Percentiles rank a stretch among this genome's conserved stretches.
phyloP scores from a whole-genome alignment of 176 grass and related monocot species.

The Ensete glaucum region DNA sequence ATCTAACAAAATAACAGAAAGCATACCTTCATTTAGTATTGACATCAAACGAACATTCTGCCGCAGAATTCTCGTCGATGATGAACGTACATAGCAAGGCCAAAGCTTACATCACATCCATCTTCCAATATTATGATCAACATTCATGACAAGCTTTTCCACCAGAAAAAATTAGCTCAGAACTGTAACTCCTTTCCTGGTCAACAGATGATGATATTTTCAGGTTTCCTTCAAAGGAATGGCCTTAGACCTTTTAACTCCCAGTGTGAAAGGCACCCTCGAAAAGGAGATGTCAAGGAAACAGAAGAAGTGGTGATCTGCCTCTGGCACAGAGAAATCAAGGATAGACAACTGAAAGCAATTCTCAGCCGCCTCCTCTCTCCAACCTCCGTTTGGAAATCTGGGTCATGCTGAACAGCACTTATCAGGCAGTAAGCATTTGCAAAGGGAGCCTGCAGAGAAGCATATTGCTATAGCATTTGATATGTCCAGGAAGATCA shows the following conservation, averaged over 20 bases:
- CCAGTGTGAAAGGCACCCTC: conserved; percentile 29
- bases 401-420: conserved; percentile 58
- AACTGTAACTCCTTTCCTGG: neutral
- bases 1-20: neutral
- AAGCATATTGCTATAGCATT: neutral
- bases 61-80: neutral
- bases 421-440: conserved; percentile 76
- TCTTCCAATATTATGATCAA: neutral
- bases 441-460: conserved; percentile 72
- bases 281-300: conserved; percentile 41
- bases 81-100: neutral
- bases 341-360: conserved; percentile 81
- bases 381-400: conserved; percentile 50
- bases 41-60: neutral
- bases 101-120: neutral
- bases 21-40: neutral
- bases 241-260: conserved; percentile 30
- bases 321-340: conserved; percentile 58
- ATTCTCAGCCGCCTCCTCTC: conserved; percentile 64
- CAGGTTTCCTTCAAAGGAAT: conserved; percentile 24
- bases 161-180: neutral
- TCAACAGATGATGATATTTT: neutral
- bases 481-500: neutral
- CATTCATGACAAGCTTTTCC: neutral
- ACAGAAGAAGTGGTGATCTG: conserved; percentile 48